A percentile compares a stretch with the other conserved stretches of the same genome.
These are phyloP conservation scores for Arctium minus DNA, from an alignment of 129 eudicot species.

Conservation along the genomic window DNA sequence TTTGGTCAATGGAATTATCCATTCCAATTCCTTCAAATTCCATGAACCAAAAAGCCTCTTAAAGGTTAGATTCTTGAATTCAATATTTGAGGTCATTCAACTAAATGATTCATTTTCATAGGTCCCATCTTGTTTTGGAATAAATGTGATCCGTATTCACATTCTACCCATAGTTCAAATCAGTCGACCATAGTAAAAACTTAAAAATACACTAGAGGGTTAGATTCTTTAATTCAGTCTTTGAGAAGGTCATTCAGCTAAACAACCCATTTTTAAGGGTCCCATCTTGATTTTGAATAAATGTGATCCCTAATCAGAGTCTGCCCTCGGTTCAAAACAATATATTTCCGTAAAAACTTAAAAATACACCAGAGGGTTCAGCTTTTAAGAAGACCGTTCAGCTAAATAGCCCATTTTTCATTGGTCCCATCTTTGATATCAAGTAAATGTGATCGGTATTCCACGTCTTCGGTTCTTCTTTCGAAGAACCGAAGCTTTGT, in stretches of 20 bases:
- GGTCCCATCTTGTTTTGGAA: neutral
- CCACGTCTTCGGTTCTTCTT: neutral
- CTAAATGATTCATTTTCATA: neutral
- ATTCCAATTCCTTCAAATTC: too few species aligned
- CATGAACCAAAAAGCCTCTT: too few species aligned
- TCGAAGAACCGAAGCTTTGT: slow-evolving; percentile 6
- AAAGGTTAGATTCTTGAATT: too few species aligned
- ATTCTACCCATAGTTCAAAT: neutral
- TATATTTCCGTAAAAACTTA: too few species aligned
- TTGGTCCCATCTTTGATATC: slow-evolving; percentile 1
- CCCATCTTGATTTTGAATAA: neutral
- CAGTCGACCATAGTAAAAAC: neutral
- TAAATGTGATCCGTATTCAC: neutral
- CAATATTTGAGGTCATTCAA: neutral
- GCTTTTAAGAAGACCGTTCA: too few species aligned
- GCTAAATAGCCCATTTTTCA: neutral
- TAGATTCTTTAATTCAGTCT: neutral
- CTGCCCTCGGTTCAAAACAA: too few species aligned
- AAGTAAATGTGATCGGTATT: neutral
- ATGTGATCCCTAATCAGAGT: neutral
- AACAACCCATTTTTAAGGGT: neutral
- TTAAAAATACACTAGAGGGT: too few species aligned
- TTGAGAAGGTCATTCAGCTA: neutral
- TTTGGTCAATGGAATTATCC: too few species aligned
- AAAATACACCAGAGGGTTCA: too few species aligned